These are phyloP conservation scores for Brassica napus DNA, from an alignment of 345 rosid species.

Conservation along the genomic window Da-Ae NC_063452.1:29510501-29511000, in stretches of 20 bases:
- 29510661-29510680: background rate
- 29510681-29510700: background rate
- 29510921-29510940: too few relatives aligned
- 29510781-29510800: background rate
- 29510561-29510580: conserved; percentile 29
- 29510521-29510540: conserved; percentile 24
- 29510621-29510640: conserved; percentile 5
- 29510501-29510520: background rate
- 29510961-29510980: too few relatives aligned
- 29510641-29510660: conserved; percentile 28
- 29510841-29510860: background rate
- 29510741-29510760: conserved; percentile 6
- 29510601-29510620: conserved; percentile 44
- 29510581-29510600: conserved; percentile 40
- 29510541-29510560: conserved; percentile 12
- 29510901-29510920: too few relatives aligned
- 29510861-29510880: background rate
- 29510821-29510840: background rate
- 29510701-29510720: conserved; percentile 1
- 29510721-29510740: background rate
- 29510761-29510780: background rate
- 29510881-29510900: too few relatives aligned
- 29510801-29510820: background rate
- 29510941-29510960: too few relatives aligned
- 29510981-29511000: too few relatives aligned